A percentile compares a stretch with the other conserved stretches of the same genome.
Evolutionary conservation across 495 filamentous ascomycete genomes (phyloP).

Genomic region (Penicillium simplicissimum): DNA sequence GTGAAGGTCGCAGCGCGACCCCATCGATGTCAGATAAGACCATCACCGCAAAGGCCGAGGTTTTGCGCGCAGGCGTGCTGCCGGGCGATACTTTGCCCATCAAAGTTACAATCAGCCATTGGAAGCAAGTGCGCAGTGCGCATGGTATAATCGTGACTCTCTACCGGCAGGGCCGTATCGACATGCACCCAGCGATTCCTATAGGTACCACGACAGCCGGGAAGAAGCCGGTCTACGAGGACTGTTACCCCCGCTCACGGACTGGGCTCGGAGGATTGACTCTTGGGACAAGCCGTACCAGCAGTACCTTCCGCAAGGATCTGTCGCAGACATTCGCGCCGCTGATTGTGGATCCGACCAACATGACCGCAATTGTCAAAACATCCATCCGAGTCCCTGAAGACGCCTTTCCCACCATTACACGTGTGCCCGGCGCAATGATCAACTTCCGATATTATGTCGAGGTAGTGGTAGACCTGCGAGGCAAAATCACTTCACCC

Average conservation of each 20-base stretch:
- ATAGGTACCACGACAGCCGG: slow-evolving; percentile 60
- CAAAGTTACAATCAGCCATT: slow-evolving; percentile 80
- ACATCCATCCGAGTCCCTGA: slow-evolving; percentile 84
- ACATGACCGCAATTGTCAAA: slow-evolving; percentile 73
- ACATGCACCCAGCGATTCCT: slow-evolving; percentile 73
- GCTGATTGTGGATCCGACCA: slow-evolving; percentile 77
- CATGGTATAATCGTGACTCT: slow-evolving; percentile 91
- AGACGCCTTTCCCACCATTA: slow-evolving; percentile 90
- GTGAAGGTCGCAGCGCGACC: slow-evolving; percentile 44
- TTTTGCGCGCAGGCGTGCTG: slow-evolving; percentile 79
- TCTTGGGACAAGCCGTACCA: slow-evolving; percentile 75
- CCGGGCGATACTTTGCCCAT: slow-evolving; percentile 82
- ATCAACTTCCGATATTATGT: slow-evolving; percentile 93
- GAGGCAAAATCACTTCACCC: slow-evolving; percentile 75
- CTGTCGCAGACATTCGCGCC: slow-evolving; percentile 83
- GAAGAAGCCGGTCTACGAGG: slow-evolving; percentile 72
- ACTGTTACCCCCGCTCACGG: slow-evolving; percentile 74
- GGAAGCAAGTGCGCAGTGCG: slow-evolving; percentile 81
- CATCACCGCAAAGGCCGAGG: slow-evolving; percentile 84
- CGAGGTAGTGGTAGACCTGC: slow-evolving; percentile 88
- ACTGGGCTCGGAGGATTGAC: slow-evolving; percentile 80
- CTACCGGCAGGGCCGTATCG: slow-evolving; percentile 88
- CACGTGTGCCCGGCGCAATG: slow-evolving; percentile 81
- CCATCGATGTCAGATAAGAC: slow-evolving; percentile 57
- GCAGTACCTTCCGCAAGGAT: slow-evolving; percentile 90